phyloP scores from a whole-genome alignment of 176 grass and related monocot species.

The Aegilops speltoides region DNA sequence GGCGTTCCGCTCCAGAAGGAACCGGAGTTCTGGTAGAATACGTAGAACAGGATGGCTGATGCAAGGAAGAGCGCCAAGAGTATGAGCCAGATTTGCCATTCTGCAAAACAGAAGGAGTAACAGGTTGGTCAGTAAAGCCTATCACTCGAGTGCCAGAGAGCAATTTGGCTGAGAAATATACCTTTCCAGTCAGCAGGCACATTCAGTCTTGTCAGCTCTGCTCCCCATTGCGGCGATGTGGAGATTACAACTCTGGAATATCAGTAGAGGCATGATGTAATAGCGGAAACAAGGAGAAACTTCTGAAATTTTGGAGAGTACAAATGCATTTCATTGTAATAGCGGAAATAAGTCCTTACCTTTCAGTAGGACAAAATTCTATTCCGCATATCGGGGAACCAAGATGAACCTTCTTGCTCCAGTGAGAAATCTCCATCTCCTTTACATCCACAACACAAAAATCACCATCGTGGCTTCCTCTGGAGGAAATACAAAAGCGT shows the following conservation, averaged over 20 bases:
- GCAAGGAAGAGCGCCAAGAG: slow-evolving; percentile 66
- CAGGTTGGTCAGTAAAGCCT: neutral
- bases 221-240: slow-evolving; percentile 79
- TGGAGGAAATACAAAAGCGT: slow-evolving; percentile 38
- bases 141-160: neutral
- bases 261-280: neutral
- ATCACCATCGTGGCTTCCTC: slow-evolving; percentile 82
- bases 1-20: slow-evolving; percentile 69
- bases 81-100: slow-evolving; percentile 82
- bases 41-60: slow-evolving; percentile 59
- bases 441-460: slow-evolving; percentile 87
- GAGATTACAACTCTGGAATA: slow-evolving; percentile 71
- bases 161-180: slow-evolving; percentile 33
- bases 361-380: slow-evolving; percentile 90
- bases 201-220: slow-evolving; percentile 64
- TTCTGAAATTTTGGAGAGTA: neutral
- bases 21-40: slow-evolving; percentile 59
- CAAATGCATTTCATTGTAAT: neutral
- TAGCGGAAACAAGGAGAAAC: neutral
- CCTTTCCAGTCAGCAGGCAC: slow-evolving; percentile 98
- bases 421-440: slow-evolving; percentile 88
- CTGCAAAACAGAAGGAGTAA: slow-evolving; percentile 37
- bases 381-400: slow-evolving; percentile 61
- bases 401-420: slow-evolving; percentile 86
- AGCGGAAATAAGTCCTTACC: slow-evolving; percentile 38